Conservation (phyloP, 805 yeast species). For the Kodamaea lidongshanica region DNA sequence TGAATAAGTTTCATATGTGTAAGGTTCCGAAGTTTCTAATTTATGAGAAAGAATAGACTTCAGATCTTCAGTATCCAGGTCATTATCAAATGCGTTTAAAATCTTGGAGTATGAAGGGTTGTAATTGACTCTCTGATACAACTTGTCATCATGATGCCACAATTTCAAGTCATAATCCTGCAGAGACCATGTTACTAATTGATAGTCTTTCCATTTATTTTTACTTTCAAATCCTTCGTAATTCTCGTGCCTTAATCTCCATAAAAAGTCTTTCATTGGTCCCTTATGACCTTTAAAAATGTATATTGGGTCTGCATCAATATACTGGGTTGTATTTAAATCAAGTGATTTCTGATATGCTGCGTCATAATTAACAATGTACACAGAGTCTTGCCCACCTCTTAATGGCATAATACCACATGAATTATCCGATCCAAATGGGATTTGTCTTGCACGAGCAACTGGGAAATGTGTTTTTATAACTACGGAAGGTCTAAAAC, state of each 20-base stretch:
- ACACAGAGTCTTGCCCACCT: conserved; percentile 69
- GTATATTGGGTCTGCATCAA: conserved; percentile 29
- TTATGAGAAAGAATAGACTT: too few species aligned
- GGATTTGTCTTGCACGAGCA: conserved; percentile 80
- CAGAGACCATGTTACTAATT: conserved; percentile 89
- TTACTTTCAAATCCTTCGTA: conserved; percentile 43
- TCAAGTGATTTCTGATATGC: conserved; percentile 24
- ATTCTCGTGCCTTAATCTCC: conserved; percentile 53
- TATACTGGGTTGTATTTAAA: conserved; percentile 20
- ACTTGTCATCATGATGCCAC: conserved; percentile 58
- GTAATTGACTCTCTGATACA: conserved; percentile 32
- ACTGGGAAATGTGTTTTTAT: conserved; percentile 78
- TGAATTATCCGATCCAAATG: conserved; percentile 70
- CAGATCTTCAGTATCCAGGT: conserved; percentile 11
- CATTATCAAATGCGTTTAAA: conserved; percentile 14
- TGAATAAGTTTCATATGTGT: conserved; percentile 29
- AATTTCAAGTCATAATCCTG: conserved; percentile 72
- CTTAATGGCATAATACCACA: conserved; percentile 87
- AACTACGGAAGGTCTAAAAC: conserved; percentile 44
- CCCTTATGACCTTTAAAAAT: conserved; percentile 77
- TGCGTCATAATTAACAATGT: conserved; percentile 44
- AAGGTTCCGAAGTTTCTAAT: too few species aligned
- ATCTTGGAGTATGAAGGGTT: conserved; percentile 29
- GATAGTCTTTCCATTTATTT: conserved; percentile 74
- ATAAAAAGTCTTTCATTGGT: conserved; percentile 79